A percentile compares a stretch with the other conserved stretches of the same genome.
phyloP scores from a whole-genome alignment of 768 basidiomycete species.

The Suillus occidentalis region DNA sequence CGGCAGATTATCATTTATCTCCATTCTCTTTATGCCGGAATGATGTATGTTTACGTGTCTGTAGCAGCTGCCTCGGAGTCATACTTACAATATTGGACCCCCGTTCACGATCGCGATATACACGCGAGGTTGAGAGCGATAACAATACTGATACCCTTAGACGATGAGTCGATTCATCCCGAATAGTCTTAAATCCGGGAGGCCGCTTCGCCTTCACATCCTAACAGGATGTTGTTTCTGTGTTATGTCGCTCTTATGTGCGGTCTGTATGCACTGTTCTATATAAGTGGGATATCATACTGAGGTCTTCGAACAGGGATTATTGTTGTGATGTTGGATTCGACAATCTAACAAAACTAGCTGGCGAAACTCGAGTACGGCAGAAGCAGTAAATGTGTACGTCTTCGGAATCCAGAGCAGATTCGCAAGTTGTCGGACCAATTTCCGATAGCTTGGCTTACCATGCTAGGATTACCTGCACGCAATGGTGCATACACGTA shows the following conservation, averaged over 20 bases:
- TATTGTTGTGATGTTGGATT: background rate
- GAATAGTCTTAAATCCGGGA: background rate
- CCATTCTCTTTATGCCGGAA: constrained; percentile 11
- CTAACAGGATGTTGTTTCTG: background rate
- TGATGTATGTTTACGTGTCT: constrained; percentile 5
- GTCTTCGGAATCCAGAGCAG: background rate
- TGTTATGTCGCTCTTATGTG: background rate
- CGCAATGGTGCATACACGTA: background rate
- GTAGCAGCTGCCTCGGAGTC: constrained; percentile 35
- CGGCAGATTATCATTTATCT: background rate
- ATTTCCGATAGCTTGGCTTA: background rate
- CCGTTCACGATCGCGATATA: constrained; percentile 51
- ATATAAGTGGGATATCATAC: background rate
- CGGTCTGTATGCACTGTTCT: background rate
- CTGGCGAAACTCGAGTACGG: background rate
- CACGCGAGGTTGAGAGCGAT: constrained; percentile 64
- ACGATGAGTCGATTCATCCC: constrained; percentile 27
- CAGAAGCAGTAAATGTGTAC: background rate
- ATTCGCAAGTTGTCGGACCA: background rate
- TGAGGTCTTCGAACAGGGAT: background rate
- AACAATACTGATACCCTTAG: constrained; percentile 74
- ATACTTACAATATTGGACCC: constrained; percentile 50
- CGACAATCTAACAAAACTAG: too few species aligned
- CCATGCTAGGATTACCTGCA: background rate
- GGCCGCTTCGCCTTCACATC: background rate